Base-by-base conservation (phyloP, 805 yeast genomes). In the Metschnikowia borealis region DNA sequence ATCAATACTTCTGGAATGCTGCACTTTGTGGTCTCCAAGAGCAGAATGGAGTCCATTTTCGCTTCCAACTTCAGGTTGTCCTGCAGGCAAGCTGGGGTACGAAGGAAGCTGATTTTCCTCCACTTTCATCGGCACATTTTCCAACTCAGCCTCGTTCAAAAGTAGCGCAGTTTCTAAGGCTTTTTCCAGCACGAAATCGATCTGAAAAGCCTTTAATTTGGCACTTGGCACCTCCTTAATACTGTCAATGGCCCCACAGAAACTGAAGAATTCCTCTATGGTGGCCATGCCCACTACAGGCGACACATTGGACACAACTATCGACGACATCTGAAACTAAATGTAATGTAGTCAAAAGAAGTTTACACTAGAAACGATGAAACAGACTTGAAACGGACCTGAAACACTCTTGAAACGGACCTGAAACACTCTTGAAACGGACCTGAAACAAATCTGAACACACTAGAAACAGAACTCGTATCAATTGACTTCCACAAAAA, bases 131-230 rank as follows among this genome's bases (percentile, higher is more conserved):
- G 76, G 70, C 42, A 68, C 64, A 10, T 85, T 84, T 38, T 81
- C 87, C 42, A 87, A 75, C 63, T 85, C 88, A 3, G 92, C 90
- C 41, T 87, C 90, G 54, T 84, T 79, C 48, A 87, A 71, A 47
- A 87, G 70, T 13, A 84, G 64, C 0, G 95, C 94, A 11, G 92
- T 86, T 33, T 81, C 74, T 39, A 84, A 77, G 2, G 94, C 95
- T 52, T 78, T 75, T 5, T 78, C 67, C 54, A 74, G 74, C 47
- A 72, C 79, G 65, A 87, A 87, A 41, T 62, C 71, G 34, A 87
- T 81, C 50, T 71, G 71, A 50, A 75, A 80, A 10, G 72, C 55
- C 51, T 71, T 69, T 40, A 67, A 61, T n/a, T 67, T 62, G 11
- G 54, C 63, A n/a, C 58, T 56, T 37, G 51, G 51, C 18, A 62